phyloP scores from a whole-genome alignment of 2,329 filamentous ascomycete species.

The Colletotrichum karsti region DNA sequence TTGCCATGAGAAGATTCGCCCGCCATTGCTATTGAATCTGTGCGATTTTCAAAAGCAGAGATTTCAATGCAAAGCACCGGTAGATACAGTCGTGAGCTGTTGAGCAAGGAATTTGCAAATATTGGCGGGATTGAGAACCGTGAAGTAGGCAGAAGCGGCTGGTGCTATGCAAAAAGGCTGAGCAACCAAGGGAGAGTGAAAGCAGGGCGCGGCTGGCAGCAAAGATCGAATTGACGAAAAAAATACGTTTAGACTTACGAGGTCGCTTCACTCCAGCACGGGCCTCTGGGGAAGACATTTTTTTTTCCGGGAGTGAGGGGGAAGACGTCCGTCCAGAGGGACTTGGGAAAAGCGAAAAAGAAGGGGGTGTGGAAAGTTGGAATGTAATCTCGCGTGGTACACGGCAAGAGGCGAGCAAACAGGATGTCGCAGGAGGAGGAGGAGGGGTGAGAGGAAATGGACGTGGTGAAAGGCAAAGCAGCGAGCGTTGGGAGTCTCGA shows the following conservation, averaged over 20 bases:
- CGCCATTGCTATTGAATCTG: background rate
- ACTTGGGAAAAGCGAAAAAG: background rate
- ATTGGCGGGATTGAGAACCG: no score
- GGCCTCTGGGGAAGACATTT: constrained; percentile 50
- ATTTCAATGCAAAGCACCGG: background rate
- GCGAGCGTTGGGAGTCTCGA: background rate
- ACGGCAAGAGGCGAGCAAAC: no score
- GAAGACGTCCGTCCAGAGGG: background rate
- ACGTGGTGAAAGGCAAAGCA: background rate
- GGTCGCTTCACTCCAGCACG: constrained; percentile 52
- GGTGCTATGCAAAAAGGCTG: no score
- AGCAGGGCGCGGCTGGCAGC: no score
- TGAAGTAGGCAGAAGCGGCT: no score
- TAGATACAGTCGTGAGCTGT: background rate
- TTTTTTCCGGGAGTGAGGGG: background rate
- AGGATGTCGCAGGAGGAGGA: background rate
- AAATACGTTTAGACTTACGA: constrained; percentile 41
- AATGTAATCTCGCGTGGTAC: no score
- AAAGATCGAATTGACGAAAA: background rate
- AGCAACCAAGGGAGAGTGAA: no score
- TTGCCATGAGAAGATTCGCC: constrained; percentile 4
- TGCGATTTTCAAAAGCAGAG: background rate
- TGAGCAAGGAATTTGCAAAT: no score
- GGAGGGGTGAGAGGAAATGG: background rate
- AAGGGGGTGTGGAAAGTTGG: background rate